These are phyloP conservation scores for Odonthalia washingtoniensis DNA, from an alignment of 31 red algal genomes.

Conservation along the genomic window DNA sequence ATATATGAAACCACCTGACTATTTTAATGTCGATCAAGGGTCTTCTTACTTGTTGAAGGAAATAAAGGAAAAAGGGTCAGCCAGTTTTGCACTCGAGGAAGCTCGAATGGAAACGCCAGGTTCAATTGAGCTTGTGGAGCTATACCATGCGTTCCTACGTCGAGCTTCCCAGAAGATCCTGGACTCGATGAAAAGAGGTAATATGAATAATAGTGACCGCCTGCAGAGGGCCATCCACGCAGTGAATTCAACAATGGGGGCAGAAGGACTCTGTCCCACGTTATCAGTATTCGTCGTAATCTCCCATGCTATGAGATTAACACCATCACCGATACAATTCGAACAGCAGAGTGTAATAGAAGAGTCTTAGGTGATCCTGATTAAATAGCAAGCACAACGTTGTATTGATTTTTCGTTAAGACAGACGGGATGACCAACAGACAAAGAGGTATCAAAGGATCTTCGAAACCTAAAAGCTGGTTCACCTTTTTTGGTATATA, in stretches of 20 bases:
- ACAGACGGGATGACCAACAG: background rate
- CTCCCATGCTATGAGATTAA: background rate
- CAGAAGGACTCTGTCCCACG: constrained; percentile 25
- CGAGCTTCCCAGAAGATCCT: background rate
- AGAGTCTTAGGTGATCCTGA: background rate
- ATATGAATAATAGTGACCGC: background rate
- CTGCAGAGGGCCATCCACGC: constrained; percentile 26
- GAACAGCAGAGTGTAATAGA: constrained; percentile 11
- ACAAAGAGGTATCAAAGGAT: background rate
- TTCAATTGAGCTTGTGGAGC: constrained; percentile 30
- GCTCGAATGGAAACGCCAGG: constrained; percentile 17
- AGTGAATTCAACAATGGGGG: constrained; percentile 40
- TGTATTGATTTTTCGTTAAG: background rate
- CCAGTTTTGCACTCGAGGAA: background rate
- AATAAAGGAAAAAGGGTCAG: background rate
- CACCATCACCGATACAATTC: background rate
- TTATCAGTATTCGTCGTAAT: constrained; percentile 33
- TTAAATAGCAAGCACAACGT: background rate
- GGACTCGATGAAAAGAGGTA: background rate
- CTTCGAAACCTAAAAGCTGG: constrained; percentile 4
- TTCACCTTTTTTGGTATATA: background rate
- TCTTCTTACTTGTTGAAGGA: constrained; percentile 8
- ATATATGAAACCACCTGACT: no score
- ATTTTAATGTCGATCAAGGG: constrained; percentile 27
- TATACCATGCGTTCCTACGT: constrained; percentile 38